These are phyloP conservation scores for Aplosporella prunicola DNA, from an alignment of 2,329 filamentous ascomycete species.

Conservation along the genomic window DNA sequence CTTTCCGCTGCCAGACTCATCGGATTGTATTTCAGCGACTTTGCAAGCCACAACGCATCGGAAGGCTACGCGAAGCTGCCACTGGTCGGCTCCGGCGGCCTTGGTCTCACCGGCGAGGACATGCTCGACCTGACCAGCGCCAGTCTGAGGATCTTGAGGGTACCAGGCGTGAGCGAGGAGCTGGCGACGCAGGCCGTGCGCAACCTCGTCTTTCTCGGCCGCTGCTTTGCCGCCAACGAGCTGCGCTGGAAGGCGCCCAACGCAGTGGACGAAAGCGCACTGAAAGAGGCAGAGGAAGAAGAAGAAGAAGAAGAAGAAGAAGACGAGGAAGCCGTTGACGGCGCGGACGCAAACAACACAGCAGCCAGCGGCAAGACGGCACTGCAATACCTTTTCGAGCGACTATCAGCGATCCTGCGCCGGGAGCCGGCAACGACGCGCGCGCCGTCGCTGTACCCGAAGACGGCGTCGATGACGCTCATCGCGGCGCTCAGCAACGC, in stretches of 20 bases:
- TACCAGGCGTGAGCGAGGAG: conserved; percentile 56
- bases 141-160: conserved; percentile 52
- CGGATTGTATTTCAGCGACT: conserved; percentile 69
- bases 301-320: conserved; percentile 33
- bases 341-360: conserved; percentile 7
- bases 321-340: conserved; percentile 26
- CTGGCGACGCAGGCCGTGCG: conserved; percentile 72
- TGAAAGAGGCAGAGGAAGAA: conserved; percentile 36
- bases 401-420: conserved; percentile 69
- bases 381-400: conserved; percentile 67
- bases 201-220: conserved; percentile 74
- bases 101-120: conserved; percentile 55
- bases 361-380: conserved; percentile 32
- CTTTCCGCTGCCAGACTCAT: conserved; percentile 65
- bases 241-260: conserved; percentile 37
- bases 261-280: conserved; percentile 34
- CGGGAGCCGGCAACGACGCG: conserved; percentile 57
- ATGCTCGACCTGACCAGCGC: conserved; percentile 51
- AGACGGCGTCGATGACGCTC: conserved; percentile 65
- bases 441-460: conserved; percentile 57
- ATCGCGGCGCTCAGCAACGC: conserved; percentile 60
- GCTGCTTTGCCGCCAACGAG: conserved; percentile 51
- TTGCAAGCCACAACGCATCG: conserved; percentile 54
- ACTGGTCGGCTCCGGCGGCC: conserved; percentile 59
- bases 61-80: conserved; percentile 47